Evolutionary conservation across 306 rosid genomes (phyloP).

Genomic region (Chamaecrista fasciculata): DNA sequence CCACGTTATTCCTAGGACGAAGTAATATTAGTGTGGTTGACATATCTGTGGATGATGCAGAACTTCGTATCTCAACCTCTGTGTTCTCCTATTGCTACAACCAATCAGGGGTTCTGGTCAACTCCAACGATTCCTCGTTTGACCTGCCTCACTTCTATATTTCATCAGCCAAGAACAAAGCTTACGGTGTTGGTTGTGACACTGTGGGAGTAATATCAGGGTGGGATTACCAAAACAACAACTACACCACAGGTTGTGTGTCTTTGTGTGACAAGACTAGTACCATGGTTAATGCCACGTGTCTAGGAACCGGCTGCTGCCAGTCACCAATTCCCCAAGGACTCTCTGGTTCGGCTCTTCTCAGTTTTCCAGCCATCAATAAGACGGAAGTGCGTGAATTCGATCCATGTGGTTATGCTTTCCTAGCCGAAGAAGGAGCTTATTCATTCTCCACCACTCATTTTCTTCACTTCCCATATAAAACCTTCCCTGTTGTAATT

Average conservation of each 20-base stretch:
- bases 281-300: conserved; percentile 2
- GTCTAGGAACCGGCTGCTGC: conserved; percentile 48
- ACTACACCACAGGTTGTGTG: conserved; percentile 33
- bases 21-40: neutral
- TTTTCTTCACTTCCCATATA: neutral
- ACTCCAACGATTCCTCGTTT: neutral
- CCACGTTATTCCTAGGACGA: neutral
- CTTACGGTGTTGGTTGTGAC: conserved; percentile 38
- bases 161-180: conserved; percentile 29
- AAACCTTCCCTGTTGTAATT: conserved; percentile 13
- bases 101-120: neutral
- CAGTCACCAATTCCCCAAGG: conserved; percentile 27
- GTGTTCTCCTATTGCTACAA: conserved; percentile 20
- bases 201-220: neutral
- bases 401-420: conserved; percentile 41
- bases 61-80: conserved; percentile 20
- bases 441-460: conserved; percentile 20
- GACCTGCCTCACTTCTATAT: neutral
- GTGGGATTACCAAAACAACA: rapidly evolving
- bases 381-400: neutral
- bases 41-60: conserved; percentile 32
- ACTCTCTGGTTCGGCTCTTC: rapidly evolving
- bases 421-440: conserved; percentile 12
- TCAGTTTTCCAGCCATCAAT: rapidly evolving
- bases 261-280: conserved; percentile 1